Conservation (phyloP, 495 filamentous ascomycete species). For the Talaromyces adpressus region DNA sequence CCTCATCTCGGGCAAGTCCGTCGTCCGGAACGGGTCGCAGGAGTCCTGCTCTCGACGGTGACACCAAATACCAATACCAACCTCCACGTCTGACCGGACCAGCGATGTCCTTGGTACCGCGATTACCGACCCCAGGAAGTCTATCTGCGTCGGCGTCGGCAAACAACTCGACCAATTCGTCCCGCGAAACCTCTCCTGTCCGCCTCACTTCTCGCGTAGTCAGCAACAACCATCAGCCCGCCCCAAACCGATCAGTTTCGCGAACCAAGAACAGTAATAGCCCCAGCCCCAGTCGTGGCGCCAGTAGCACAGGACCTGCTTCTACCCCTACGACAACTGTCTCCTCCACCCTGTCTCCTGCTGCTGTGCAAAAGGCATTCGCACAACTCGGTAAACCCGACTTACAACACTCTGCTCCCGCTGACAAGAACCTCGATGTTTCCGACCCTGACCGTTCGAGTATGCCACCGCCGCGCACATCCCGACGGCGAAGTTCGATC, state of each 20-base stretch:
- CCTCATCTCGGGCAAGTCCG: background rate
- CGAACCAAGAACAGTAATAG: conserved; percentile 57
- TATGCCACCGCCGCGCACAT: conserved; percentile 28
- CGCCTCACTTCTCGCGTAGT: conserved; percentile 27
- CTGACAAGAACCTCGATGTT: conserved; percentile 52
- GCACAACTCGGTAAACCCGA: conserved; percentile 55
- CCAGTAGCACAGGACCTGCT: conserved; percentile 22
- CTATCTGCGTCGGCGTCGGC: conserved; percentile 28
- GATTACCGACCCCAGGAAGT: conserved; percentile 24
- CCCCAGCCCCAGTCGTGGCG: conserved; percentile 54
- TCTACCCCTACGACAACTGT: conserved; percentile 11
- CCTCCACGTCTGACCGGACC: conserved; percentile 21
- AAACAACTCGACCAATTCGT: conserved; percentile 39
- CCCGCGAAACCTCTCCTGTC: conserved; percentile 44
- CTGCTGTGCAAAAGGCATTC: conserved; percentile 56
- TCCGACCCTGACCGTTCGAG: conserved; percentile 56
- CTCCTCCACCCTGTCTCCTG: conserved; percentile 44
- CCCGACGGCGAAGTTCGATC: conserved; percentile 7
- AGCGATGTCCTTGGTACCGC: conserved; percentile 30
- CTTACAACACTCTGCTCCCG: conserved; percentile 43
- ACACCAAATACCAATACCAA: background rate
- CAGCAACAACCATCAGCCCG: conserved; percentile 18
- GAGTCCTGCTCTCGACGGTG: background rate
- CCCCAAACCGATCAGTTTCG: conserved; percentile 48
- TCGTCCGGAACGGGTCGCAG: background rate